phyloP scores from a whole-genome alignment of 352 stramenopile species.

The Thalassiosira gravida region DNA sequence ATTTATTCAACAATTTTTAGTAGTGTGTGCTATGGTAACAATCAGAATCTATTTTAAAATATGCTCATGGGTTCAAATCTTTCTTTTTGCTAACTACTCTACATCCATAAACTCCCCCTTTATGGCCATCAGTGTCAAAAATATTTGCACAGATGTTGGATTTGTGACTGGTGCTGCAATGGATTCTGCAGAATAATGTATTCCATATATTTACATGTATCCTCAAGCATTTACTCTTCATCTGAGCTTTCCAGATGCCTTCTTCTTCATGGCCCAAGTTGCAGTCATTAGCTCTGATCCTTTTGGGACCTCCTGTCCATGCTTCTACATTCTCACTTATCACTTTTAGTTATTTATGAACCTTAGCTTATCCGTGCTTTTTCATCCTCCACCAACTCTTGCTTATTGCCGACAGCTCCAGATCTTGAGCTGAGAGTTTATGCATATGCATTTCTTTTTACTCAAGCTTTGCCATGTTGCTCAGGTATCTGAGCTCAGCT shows the following conservation, averaged over 20 bases:
- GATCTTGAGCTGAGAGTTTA: too few relatives aligned
- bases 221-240: constrained; percentile 33
- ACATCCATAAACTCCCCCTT: too few relatives aligned
- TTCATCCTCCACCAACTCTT: constrained; percentile 30
- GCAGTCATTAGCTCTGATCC: constrained; percentile 24
- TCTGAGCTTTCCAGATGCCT: constrained; percentile 30
- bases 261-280: constrained; percentile 53
- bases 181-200: constrained; percentile 12
- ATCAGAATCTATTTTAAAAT: too few relatives aligned
- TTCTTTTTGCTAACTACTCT: too few relatives aligned
- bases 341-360: constrained; percentile 30
- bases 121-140: not conserved
- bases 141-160: not conserved
- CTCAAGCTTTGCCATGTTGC: not conserved
- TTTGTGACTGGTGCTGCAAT: constrained; percentile 12
- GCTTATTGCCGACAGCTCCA: too few relatives aligned
- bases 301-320: constrained; percentile 20
- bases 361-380: constrained; percentile 26
- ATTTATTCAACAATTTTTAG: too few relatives aligned
- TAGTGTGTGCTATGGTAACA: too few relatives aligned
- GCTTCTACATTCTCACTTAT: constrained; percentile 14
- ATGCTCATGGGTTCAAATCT: too few relatives aligned
- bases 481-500: too few relatives aligned
- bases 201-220: constrained; percentile 37
- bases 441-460: constrained; percentile 5